Evolutionary conservation across 2,329 filamentous ascomycete species (phyloP).

Genomic region (Harringtonia aguacate): DNA sequence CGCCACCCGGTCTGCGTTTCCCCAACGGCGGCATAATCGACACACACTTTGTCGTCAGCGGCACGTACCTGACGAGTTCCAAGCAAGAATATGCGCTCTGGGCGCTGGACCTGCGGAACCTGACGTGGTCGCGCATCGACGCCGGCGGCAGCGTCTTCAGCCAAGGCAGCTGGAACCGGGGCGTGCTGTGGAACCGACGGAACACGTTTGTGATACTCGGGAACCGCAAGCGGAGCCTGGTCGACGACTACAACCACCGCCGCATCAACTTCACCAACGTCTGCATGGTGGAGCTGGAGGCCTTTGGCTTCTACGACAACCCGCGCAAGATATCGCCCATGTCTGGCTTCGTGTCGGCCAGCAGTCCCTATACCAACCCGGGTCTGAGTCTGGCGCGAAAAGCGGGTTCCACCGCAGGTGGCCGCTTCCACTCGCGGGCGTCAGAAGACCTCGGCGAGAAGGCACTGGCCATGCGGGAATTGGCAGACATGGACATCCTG

Average conservation of each 20-base stretch:
- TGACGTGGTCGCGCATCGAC: conserved; percentile 94
- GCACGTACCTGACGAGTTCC: conserved; percentile 92
- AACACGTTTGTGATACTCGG: conserved; percentile 95
- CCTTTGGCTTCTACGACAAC: conserved; percentile 95
- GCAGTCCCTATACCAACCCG: conserved; percentile 52
- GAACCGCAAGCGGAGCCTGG: conserved; percentile 83
- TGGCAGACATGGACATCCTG: conserved; percentile 94
- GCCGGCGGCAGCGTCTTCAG: conserved; percentile 90
- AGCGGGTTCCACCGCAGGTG: conserved; percentile 58
- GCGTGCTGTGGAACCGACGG: conserved; percentile 82
- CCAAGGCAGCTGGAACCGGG: conserved; percentile 95
- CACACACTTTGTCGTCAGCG: conserved; percentile 93
- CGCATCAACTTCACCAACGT: conserved; percentile 96
- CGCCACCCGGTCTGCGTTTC: conserved; percentile 85
- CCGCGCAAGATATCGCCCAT: conserved; percentile 68
- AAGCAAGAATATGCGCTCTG: conserved; percentile 97
- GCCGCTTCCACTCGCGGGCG: conserved; percentile 62
- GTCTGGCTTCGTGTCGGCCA: conserved; percentile 77
- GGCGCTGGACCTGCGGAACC: conserved; percentile 78
- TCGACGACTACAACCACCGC: conserved; percentile 96
- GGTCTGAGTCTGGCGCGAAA: conserved; percentile 48
- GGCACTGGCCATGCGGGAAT: conserved; percentile 67
- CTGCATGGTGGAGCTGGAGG: conserved; percentile 93
- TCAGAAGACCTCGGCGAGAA: conserved; percentile 80
- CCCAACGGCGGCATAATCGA: conserved; percentile 94